phyloP scores from a whole-genome alignment of 2,329 filamentous ascomycete species.

The Aschersonia sp. region DNA sequence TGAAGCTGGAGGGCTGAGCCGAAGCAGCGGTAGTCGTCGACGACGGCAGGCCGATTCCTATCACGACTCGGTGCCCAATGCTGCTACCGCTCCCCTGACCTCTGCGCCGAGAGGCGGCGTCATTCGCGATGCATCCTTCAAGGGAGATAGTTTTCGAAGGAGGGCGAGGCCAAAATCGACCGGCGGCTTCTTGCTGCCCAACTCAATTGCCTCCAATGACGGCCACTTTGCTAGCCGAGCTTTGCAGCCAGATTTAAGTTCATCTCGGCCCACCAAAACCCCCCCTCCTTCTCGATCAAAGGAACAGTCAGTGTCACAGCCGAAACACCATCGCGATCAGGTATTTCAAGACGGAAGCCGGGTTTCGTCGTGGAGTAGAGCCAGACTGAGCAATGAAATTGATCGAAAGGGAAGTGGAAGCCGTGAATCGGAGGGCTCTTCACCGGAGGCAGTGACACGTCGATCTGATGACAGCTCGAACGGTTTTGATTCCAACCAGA shows the following conservation, averaged over 20 bases:
- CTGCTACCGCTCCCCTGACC: not conserved
- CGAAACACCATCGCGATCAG: not conserved
- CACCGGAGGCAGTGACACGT: not conserved
- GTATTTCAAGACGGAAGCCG: not conserved
- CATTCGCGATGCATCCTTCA: constrained; percentile 2
- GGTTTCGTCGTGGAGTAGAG: not conserved
- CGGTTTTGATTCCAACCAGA: constrained; percentile 70
- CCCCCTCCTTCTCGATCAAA: constrained; percentile 1
- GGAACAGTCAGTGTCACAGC: not conserved
- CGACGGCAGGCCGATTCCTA: not conserved
- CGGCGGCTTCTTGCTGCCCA: constrained; percentile 36
- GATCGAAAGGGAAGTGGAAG: not conserved
- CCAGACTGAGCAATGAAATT: not conserved
- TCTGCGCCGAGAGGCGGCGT: not conserved
- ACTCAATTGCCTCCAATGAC: constrained; percentile 20
- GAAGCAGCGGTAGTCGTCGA: not conserved
- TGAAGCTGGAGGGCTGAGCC: constrained; percentile 30
- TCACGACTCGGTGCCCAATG: not conserved
- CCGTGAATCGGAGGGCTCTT: not conserved
- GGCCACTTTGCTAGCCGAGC: constrained; percentile 9
- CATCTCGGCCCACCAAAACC: not conserved
- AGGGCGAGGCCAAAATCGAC: constrained; percentile 28
- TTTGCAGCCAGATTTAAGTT: not conserved
- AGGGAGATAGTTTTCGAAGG: constrained; percentile 13
- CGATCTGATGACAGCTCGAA: constrained; percentile 16